Conservation (phyloP, 2,329 filamentous ascomycete species). For the Sporothrix variecibatus region DNA sequence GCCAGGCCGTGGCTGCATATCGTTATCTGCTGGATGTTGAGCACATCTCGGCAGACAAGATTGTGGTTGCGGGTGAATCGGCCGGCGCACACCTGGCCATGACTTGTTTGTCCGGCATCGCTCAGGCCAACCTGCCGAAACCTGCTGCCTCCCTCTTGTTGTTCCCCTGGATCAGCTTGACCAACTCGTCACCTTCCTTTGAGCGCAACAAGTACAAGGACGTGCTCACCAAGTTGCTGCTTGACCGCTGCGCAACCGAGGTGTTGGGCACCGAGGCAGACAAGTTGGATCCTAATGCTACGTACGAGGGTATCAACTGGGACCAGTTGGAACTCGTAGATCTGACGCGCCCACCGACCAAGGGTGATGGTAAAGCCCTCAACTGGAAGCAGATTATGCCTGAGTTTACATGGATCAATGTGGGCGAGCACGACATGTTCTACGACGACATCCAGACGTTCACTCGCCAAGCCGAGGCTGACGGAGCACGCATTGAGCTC, state of each 20-base stretch:
- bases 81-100: conserved; percentile 4
- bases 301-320: conserved; percentile 9
- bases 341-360: conserved; percentile 3
- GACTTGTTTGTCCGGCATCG: neutral
- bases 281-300: neutral
- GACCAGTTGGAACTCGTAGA: conserved; percentile 8
- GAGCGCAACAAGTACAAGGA: conserved; percentile 16
- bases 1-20: neutral
- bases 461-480: neutral
- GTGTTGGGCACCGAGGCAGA: neutral
- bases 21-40: conserved; percentile 6
- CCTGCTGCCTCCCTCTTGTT: neutral
- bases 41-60: neutral
- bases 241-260: neutral
- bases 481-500: neutral
- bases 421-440: conserved; percentile 12
- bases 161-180: conserved; percentile 5
- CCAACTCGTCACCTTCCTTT: neutral
- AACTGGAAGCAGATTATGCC: neutral
- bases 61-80: neutral
- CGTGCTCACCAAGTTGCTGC: neutral
- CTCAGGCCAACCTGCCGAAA: neutral
- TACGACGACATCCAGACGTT: neutral
- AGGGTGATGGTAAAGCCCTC: neutral
- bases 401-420: neutral